Conservation (phyloP, 2,329 filamentous ascomycete species). For the Beauveria brongniartii region DNA sequence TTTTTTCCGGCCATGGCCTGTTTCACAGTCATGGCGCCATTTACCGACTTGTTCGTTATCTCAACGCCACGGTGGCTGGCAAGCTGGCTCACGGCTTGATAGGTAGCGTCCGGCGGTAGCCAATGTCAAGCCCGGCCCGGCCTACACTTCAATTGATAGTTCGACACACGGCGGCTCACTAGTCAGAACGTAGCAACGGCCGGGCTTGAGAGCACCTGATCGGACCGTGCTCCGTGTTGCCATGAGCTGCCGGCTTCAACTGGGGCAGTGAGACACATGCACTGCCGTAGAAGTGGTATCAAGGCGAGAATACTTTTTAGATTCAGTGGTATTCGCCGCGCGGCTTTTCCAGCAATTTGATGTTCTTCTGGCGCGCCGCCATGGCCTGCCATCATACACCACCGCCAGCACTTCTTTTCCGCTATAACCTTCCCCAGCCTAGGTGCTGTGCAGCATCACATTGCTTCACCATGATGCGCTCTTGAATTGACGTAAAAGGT, state of each 20-base stretch:
- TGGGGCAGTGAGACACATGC: no score
- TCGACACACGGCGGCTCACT: neutral
- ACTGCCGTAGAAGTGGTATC: no score
- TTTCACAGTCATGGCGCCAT: neutral
- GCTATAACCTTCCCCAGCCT: neutral
- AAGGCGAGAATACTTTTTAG: no score
- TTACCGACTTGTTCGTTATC: neutral
- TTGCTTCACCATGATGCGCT: no score
- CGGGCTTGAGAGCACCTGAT: constrained; percentile 3
- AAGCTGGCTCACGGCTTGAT: neutral
- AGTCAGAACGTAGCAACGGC: neutral
- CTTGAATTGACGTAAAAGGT: no score
- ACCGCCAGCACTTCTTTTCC: no score
- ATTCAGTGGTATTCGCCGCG: no score
- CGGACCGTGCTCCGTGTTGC: constrained; percentile 6
- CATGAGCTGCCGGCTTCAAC: neutral
- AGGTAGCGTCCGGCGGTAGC: neutral
- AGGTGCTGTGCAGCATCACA: no score
- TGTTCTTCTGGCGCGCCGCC: no score
- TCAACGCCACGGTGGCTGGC: neutral
- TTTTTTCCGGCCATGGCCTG: neutral
- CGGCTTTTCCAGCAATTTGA: no score
- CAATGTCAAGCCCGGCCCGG: neutral
- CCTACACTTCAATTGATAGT: neutral
- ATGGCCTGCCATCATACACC: no score